Evolutionary conservation across 495 filamentous ascomycete species (phyloP), one percentile per base, ranked within the genome.

Genomic region (Massariosphaeria phaeospora): DNA sequence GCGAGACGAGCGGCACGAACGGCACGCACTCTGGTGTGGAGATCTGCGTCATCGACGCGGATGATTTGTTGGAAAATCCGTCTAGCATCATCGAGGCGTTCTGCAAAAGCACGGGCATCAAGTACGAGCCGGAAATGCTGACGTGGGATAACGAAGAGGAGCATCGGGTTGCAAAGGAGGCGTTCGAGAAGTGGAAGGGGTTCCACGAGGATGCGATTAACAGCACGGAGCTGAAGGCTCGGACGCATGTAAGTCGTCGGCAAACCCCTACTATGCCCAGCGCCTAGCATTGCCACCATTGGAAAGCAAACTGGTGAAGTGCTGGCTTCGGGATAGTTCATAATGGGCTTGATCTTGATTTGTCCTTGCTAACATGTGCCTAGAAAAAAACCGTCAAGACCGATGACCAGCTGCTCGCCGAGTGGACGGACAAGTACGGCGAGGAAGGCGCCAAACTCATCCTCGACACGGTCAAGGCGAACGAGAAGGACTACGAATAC

Each of bases 171-270:
- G 90, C 86, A 0, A 73, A 72, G 47, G 76, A 78, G 48, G 77
- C 78, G 17, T 98, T 98, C 72, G 87, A 88, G 72, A 98, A 98
- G 73, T 98, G 93, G 93, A 82, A 81, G 49, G 93, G 91, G 0
- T 98, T 96, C 68, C 93, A 97, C 65, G 86, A 97, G 45, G 91
- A 96, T 75, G 93, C 88, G 15, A 86, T 97, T 56, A 72, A 84
- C 45, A 91, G 85, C 56, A 84, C 74, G 43, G 81, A 79, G 35
- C 69, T 98, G 59, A 84, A 81, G 61, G 78, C 88, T 13, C 73
- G 89, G 66, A 66, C 63, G 34, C 79, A 86, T 63, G 90, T 95
- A 79, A 76, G 88, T 77, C 17, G 6, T n/a, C 5, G n/a, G 8
- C 15, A 6, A 3, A n/a, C 30, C 30, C n/a, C 30, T 33, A 8